These are phyloP conservation scores for Trichoderma simmonsii DNA, from an alignment of 2,329 filamentous ascomycete species.

Conservation along the genomic window DNA sequence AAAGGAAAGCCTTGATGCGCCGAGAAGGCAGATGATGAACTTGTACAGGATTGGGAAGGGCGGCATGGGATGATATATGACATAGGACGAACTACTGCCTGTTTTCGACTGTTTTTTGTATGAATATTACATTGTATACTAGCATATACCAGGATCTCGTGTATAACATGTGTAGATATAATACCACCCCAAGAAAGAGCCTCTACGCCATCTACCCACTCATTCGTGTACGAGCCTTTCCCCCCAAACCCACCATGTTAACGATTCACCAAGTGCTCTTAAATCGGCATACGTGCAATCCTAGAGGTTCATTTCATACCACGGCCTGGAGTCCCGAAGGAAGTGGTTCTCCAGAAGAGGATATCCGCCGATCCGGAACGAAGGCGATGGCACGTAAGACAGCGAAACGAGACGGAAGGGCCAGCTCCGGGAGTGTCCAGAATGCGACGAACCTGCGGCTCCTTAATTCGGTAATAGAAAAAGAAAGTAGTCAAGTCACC, in stretches of 20 bases:
- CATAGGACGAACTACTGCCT: background rate
- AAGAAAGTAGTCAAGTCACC: background rate
- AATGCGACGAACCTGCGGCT: background rate
- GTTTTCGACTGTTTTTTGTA: background rate
- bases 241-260: background rate
- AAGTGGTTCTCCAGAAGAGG: background rate
- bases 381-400: background rate
- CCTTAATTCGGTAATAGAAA: background rate
- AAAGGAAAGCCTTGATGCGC: background rate
- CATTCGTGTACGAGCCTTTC: background rate
- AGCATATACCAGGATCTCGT: background rate
- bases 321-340: background rate
- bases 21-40: background rate
- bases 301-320: background rate
- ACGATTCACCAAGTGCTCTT: background rate
- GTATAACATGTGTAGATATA: background rate
- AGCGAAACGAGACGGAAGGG: background rate
- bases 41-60: background rate
- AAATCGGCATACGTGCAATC: background rate
- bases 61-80: background rate
- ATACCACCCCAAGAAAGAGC: background rate
- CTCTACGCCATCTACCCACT: background rate
- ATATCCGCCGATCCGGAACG: background rate
- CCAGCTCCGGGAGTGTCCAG: background rate
- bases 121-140: slow-evolving; percentile 3